Conservation (phyloP, 2,329 filamentous ascomycete genomes). For the Penicillium sp. region DNA sequence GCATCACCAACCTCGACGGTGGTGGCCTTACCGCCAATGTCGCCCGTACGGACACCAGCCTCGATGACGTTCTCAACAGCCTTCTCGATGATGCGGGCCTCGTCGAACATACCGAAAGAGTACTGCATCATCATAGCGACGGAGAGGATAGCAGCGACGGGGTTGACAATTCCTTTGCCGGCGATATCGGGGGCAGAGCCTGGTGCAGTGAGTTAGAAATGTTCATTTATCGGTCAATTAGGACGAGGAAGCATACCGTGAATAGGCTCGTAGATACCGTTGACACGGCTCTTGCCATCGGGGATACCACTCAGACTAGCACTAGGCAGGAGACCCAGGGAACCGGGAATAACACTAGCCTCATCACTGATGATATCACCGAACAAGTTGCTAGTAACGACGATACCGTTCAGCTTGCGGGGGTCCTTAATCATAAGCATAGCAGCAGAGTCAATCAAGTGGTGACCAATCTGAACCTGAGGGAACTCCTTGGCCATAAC, state of each 20-base stretch:
- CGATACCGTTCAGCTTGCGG: slow-evolving; percentile 81
- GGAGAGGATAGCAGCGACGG: slow-evolving; percentile 87
- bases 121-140: slow-evolving; percentile 96
- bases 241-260: slow-evolving; percentile 67
- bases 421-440: slow-evolving; percentile 99
- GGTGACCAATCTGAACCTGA: slow-evolving; percentile 80
- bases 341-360: slow-evolving; percentile 91
- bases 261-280: slow-evolving; percentile 97
- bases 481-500: slow-evolving; percentile 89
- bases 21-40: slow-evolving; percentile 77
- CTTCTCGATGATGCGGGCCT: slow-evolving; percentile 59
- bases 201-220: slow-evolving; percentile 39
- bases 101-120: slow-evolving; percentile 77
- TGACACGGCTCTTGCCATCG: slow-evolving; percentile 81
- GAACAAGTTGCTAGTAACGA: slow-evolving; percentile 92
- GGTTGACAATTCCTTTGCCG: slow-evolving; percentile 89
- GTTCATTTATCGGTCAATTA: neutral
- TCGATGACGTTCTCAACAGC: slow-evolving; percentile 68
- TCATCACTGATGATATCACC: slow-evolving; percentile 97
- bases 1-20: slow-evolving; percentile 86
- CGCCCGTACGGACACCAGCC: slow-evolving; percentile 76
- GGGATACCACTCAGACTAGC: slow-evolving; percentile 86
- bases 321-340: slow-evolving; percentile 84
- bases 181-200: slow-evolving; percentile 93
- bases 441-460: slow-evolving; percentile 94